A percentile compares a stretch with the other conserved stretches of the same genome.
phyloP scores from a whole-genome alignment of 2,329 filamentous ascomycete species.

The Nigrograna mackinnonii region DNA sequence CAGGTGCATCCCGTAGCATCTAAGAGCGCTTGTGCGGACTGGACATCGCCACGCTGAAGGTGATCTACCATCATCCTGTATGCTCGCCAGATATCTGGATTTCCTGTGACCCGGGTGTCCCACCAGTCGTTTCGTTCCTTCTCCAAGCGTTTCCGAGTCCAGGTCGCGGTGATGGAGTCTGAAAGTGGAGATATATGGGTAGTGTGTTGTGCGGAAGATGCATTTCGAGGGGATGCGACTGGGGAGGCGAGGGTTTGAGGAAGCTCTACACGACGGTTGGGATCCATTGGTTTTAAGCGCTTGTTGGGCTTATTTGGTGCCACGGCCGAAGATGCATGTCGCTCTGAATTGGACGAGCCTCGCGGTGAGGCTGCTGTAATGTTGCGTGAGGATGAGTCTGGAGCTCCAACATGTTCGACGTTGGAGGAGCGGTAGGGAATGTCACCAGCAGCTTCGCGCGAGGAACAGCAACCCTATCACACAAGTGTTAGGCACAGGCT shows the following conservation, averaged over 20 bases:
- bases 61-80: constrained; percentile 69
- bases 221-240: background rate
- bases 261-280: constrained; percentile 27
- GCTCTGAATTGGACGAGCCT: too few relatives aligned
- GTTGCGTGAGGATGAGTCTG: constrained; percentile 25
- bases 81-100: constrained; percentile 78
- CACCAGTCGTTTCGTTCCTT: constrained; percentile 83
- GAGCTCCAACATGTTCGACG: constrained; percentile 4
- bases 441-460: background rate
- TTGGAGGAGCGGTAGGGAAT: background rate
- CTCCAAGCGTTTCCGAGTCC: constrained; percentile 67
- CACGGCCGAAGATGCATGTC: too few relatives aligned
- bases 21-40: constrained; percentile 74
- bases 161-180: constrained; percentile 20
- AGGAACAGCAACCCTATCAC: background rate
- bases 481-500: too few relatives aligned
- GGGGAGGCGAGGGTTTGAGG: constrained; percentile 27
- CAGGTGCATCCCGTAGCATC: constrained; percentile 68
- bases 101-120: constrained; percentile 82
- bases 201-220: constrained; percentile 17
- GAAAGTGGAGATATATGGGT: too few relatives aligned
- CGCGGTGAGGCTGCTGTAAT: constrained; percentile 29
- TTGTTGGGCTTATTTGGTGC: constrained; percentile 31
- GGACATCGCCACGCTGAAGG: constrained; percentile 58
- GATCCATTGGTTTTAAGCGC: constrained; percentile 26